Conservation (phyloP, 2,329 filamentous ascomycete genomes). For the Colletotrichum cuscutae region DNA sequence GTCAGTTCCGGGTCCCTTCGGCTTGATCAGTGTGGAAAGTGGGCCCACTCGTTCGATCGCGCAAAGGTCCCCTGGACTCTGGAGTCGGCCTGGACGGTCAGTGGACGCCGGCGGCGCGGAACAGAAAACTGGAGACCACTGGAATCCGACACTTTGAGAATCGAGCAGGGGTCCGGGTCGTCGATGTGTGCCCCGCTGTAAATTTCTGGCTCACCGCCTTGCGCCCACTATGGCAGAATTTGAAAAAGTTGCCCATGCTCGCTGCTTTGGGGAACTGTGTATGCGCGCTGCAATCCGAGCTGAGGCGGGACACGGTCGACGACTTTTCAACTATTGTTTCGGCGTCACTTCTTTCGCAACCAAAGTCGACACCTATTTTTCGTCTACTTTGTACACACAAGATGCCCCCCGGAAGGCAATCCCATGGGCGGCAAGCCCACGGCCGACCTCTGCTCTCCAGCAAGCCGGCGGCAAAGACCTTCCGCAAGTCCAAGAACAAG, state of each 20-base stretch:
- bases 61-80: conserved; percentile 9
- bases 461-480: conserved; percentile 45
- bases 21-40: conserved; percentile 2
- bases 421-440: conserved; percentile 64
- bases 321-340: not conserved
- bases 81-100: too few relatives aligned
- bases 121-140: not conserved
- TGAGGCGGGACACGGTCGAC: not conserved
- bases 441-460: conserved; percentile 60
- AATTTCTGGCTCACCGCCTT: conserved; percentile 36
- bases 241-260: conserved; percentile 30
- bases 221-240: conserved; percentile 35
- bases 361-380: not conserved
- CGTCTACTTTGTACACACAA: conserved; percentile 21
- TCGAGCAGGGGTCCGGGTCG: not conserved
- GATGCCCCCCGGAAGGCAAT: conserved; percentile 54
- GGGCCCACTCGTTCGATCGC: conserved; percentile 21
- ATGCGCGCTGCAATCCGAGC: not conserved
- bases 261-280: conserved; percentile 4
- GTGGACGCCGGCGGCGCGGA: not conserved
- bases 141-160: not conserved
- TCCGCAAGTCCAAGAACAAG: conserved; percentile 59
- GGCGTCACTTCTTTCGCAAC: not conserved
- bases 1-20: conserved; percentile 22
- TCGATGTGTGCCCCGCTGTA: conserved; percentile 19